Percentiles rank a stretch among this genome's conserved stretches.
phyloP scores from a whole-genome alignment of 345 rosid genomes.

The Cochlearia excelsa region DNA sequence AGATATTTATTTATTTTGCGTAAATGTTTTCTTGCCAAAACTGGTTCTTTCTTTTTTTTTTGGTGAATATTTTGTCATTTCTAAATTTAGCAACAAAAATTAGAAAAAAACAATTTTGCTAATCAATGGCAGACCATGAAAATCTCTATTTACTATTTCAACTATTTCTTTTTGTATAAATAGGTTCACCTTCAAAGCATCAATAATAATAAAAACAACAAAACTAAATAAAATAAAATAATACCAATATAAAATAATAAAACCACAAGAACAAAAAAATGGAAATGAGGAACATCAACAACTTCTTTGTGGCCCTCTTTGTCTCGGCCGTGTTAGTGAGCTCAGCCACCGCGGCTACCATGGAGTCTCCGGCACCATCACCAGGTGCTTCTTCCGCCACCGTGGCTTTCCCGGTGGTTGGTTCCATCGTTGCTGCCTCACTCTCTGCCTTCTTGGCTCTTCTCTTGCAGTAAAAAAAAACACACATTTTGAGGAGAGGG shows the following conservation, averaged over 20 bases:
- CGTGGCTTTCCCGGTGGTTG: slow-evolving; percentile 40
- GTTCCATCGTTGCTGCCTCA: slow-evolving; percentile 46
- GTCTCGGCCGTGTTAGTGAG: slow-evolving; percentile 49
- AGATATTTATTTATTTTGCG: too few relatives aligned
- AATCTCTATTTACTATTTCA: slow-evolving; percentile 13
- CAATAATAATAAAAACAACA: not conserved
- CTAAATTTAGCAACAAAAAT: slow-evolving; percentile 27
- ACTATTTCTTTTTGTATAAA: not conserved
- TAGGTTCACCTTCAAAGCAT: slow-evolving; percentile 25
- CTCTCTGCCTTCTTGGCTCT: slow-evolving; percentile 35
- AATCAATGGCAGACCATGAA: slow-evolving; percentile 31
- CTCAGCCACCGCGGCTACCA: slow-evolving; percentile 45
- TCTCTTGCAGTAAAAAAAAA: slow-evolving; percentile 28
- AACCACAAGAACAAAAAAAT: slow-evolving; percentile 24
- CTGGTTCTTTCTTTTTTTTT: not conserved
- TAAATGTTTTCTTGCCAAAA: not conserved
- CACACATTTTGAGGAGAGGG: not conserved
- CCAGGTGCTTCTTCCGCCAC: slow-evolving; percentile 32
- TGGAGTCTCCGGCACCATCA: slow-evolving; percentile 43
- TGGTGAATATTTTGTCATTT: not conserved
- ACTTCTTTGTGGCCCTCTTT: slow-evolving; percentile 39
- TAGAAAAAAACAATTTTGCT: slow-evolving; percentile 1
- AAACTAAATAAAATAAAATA: not conserved
- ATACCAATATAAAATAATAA: not conserved
- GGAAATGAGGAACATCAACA: slow-evolving; percentile 61